Evolutionary conservation across 2,329 filamentous ascomycete species (phyloP).

Genomic region (Boeremia exigua): DNA sequence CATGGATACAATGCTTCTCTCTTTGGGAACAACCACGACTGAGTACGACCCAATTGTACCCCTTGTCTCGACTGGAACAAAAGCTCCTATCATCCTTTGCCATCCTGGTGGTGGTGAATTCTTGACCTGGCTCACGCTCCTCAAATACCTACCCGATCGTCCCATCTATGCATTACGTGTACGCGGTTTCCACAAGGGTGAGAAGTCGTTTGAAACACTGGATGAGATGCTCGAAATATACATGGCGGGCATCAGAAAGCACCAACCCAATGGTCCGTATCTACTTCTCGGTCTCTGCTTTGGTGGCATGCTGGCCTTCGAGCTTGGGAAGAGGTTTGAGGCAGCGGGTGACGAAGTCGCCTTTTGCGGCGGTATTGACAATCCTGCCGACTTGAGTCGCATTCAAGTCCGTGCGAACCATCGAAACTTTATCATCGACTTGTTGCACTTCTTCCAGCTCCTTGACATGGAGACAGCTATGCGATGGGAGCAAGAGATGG

Average conservation of each 20-base stretch:
- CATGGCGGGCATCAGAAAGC: constrained; percentile 45
- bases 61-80: constrained; percentile 9
- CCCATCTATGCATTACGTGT: constrained; percentile 57
- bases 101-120: constrained; percentile 51
- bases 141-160: constrained; percentile 50
- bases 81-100: constrained; percentile 3
- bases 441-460: constrained; percentile 14
- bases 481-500: constrained; percentile 12
- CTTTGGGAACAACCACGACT: constrained; percentile 6
- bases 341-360: constrained; percentile 3
- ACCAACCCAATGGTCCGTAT: constrained; percentile 59
- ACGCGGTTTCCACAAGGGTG: constrained; percentile 48
- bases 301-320: constrained; percentile 59
- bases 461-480: constrained; percentile 5
- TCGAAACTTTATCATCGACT: constrained; percentile 15
- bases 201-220: constrained; percentile 49
- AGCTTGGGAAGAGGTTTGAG: constrained; percentile 32
- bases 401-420: constrained; percentile 8
- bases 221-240: constrained; percentile 53
- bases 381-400: constrained; percentile 7
- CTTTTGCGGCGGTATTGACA: constrained; percentile 17
- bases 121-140: constrained; percentile 47
- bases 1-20: constrained; percentile 5
- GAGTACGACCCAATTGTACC: constrained; percentile 15
- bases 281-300: constrained; percentile 60